Evolutionary conservation across 1,139 yeast species (phyloP), one percentile per base, ranked within the genome.

Genomic region (Saccharomyces pastorianus): DNA sequence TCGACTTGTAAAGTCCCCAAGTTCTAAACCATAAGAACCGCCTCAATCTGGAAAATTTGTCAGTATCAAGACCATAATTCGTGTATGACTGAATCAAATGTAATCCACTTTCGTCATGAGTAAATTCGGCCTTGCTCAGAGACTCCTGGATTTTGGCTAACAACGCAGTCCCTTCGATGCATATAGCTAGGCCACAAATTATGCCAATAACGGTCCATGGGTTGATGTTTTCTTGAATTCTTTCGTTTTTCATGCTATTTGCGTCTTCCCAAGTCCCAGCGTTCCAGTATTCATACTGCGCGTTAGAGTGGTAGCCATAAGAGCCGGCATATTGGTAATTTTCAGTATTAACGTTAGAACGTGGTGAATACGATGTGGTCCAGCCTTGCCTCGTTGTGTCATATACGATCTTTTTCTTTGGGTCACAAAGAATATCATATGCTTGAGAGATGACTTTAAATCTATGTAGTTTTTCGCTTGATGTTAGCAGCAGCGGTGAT

Each of bases 231-330:
- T 66, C 66, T 48, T 56, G 55, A 23, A 54, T 55, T 11, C 46
- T 32, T 23, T 53, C n/a, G 20, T 51, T 58, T 41, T 53, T 54
- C 55, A 54, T 62, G 51, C 55, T 64, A 55, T 54, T 65, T 63
- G 58, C 77, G 62, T 85, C 91, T 58, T 84, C 88, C 91, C 91
- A 85, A 0, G 83, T 82, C 0, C 85, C 85, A 0, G 89, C 87
- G 54, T 72, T 78, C 84, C 85, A 81, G 63, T 82, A 83, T 46
- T 71, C 57, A 56, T 61, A 56, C 27, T 58, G 52, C 17, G 52
- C 50, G 60, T 69, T 75, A 14, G 51, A 49, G 31, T 63, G 57
- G 49, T 64, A 63, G 47, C 69, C 64, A 38, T 68, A 58, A 6
- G 65, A 59, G 11, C 56, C 56, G 13, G 65, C 56, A 51, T 59